Percentiles rank a stretch among this genome's conserved stretches.
Conservation (phyloP, 306 rosid species). For the Sicyos edulis region DNA sequence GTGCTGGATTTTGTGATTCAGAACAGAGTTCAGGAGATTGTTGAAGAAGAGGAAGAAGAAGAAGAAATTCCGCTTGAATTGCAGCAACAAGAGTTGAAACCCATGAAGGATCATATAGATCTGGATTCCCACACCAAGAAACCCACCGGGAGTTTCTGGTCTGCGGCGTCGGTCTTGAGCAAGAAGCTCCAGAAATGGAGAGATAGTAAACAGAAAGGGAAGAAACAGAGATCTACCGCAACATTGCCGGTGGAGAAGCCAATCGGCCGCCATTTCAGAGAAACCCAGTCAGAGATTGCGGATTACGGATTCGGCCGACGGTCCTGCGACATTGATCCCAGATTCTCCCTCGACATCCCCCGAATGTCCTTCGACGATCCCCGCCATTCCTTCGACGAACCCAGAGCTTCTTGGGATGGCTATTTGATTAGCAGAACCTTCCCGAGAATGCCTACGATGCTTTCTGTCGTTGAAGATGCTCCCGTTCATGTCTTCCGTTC, state of each 20-base stretch:
- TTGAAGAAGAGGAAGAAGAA: conserved; percentile 33
- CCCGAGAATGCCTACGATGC: conserved; percentile 84
- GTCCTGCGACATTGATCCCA: conserved; percentile 93
- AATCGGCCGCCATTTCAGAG: conserved; percentile 81
- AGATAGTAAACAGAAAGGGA: conserved; percentile 73
- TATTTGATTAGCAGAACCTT: conserved; percentile 54
- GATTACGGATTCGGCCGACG: conserved; percentile 93
- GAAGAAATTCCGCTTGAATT: conserved; percentile 2
- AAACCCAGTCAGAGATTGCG: conserved; percentile 97
- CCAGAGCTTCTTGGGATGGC: conserved; percentile 98
- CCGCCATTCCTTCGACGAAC: conserved; percentile 81
- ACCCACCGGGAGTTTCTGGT: conserved; percentile 77
- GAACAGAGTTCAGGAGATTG: conserved; percentile 54
- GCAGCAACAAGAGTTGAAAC: conserved; percentile 40
- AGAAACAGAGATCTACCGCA: conserved; percentile 61
- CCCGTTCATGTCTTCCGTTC: conserved; percentile 48
- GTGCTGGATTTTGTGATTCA: conserved; percentile 35
- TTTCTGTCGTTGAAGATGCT: conserved; percentile 82
- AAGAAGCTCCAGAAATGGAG: conserved; percentile 96
- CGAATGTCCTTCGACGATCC: conserved; percentile 83
- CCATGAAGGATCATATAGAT: conserved; percentile 94
- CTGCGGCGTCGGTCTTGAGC: conserved; percentile 97
- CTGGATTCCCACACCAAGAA: conserved; percentile 81
- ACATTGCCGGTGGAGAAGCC: conserved; percentile 94
- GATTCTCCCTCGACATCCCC: conserved; percentile 63